These are phyloP conservation scores for Vitis hybrid DNA, from an alignment of 177 flowering plant species.

Conservation along the genomic window DNA sequence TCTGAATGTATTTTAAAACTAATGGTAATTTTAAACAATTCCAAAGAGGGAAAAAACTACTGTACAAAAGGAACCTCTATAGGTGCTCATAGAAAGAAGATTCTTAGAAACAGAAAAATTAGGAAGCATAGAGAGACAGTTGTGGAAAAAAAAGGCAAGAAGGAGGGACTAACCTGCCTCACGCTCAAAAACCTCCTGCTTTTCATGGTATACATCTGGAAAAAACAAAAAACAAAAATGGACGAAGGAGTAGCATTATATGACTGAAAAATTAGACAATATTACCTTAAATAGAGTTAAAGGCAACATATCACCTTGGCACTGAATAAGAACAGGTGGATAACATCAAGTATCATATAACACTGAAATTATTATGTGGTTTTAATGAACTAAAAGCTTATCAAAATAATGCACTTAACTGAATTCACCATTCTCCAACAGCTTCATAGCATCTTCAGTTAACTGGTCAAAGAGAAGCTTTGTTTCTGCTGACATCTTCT, in stretches of 20 bases:
- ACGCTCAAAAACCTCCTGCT: constrained; percentile 68
- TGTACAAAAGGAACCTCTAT: too few species aligned
- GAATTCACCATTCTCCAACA: constrained; percentile 91
- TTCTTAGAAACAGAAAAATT: not conserved
- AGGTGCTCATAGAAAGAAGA: not conserved
- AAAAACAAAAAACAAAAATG: constrained; percentile 6
- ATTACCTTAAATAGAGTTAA: not conserved
- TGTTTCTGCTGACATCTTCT: constrained; percentile 80
- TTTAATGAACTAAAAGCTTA: not conserved
- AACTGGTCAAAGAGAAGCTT: constrained; percentile 86
- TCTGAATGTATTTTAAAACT: too few species aligned
- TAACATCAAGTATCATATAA: not conserved
- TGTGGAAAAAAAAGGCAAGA: not conserved
- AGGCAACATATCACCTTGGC: not conserved
- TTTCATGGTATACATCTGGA: constrained; percentile 93
- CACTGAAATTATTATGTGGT: not conserved
- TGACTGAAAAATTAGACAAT: not conserved
- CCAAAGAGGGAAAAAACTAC: too few species aligned
- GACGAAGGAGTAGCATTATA: not conserved
- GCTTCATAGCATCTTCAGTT: constrained; percentile 89
- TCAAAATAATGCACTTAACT: constrained; percentile 47
- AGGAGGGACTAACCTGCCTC: constrained; percentile 72
- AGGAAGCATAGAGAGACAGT: too few species aligned
- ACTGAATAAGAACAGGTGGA: not conserved
- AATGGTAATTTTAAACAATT: too few species aligned